phyloP scores from a whole-genome alignment of 306 rosid genomes.

The Trifolium fragiferum region DNA sequence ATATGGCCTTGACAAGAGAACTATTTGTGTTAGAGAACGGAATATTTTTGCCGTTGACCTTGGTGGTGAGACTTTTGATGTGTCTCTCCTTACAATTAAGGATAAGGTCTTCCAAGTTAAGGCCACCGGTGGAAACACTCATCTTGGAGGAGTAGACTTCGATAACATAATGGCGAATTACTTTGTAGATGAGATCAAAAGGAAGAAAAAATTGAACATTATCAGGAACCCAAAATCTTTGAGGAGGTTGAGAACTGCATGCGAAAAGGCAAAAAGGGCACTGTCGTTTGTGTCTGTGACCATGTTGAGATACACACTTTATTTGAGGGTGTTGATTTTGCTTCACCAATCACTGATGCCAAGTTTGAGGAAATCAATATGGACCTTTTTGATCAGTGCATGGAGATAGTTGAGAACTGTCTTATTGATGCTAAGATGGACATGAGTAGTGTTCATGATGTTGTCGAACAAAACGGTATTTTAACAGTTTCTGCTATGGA shows the following conservation, averaged over 20 bases:
- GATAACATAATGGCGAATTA: too few species aligned
- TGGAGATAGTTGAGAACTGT: not conserved
- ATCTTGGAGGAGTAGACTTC: too few species aligned
- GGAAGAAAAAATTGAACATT: too few species aligned
- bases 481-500: not conserved
- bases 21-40: too few species aligned
- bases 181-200: too few species aligned
- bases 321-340: not conserved
- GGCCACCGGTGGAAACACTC: too few species aligned
- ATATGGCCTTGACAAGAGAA: too few species aligned
- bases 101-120: too few species aligned
- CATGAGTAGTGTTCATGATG: not conserved
- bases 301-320: not conserved
- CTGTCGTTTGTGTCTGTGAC: not conserved
- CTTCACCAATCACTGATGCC: not conserved
- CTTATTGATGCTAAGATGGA: not conserved
- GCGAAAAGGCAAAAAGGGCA: not conserved
- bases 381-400: not conserved
- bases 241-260: too few species aligned
- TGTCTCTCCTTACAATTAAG: not conserved
- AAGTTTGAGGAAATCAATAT: not conserved
- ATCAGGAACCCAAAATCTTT: too few species aligned
- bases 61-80: not conserved
- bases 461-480: not conserved
- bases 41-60: not conserved